Base-by-base conservation (phyloP, 768 basidiomycete genomes). In the Baorangia bicolor region DNA sequence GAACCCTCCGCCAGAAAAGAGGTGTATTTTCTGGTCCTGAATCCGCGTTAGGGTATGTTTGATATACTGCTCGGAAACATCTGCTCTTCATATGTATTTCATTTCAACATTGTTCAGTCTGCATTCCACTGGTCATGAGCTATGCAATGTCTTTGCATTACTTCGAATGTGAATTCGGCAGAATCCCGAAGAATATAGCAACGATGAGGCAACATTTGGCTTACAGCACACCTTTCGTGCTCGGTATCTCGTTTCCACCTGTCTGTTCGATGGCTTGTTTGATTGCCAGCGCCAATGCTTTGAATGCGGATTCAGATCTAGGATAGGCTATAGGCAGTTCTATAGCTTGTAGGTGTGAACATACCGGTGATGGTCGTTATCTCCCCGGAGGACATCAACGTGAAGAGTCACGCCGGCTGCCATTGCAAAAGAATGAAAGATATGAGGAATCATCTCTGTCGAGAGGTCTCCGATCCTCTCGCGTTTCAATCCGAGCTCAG, bases 361-460 rank as follows among this genome's bases (percentile, higher is more conserved):
- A 56, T 66, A 94, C 96, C 91, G 86, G 74, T 98, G 97, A 71
- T 99, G 97, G 68, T 99, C 97, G 74, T 99, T 99, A 64, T 93
- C 88, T 39, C 97, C 97, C 33, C 94, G 81, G 40, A 99, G 78
- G 40, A 93, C 94, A 66, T 99, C 97, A 48, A 98, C 81, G 67
- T 98, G 96, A 44, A 99, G 78, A 3, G 97, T 98, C 21, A 87
- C 88, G 8, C 95, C 95, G 1, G 96, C 90, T 0, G 93, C 92
- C 59, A 94, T 94, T n/a, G 96, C 92, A 68, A 99, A 99, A 5
- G 94, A 97, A 76, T 97, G 89, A 72, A 99, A 92, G 51, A 99
- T 81, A 70, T 99, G 97, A 31, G 96, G 92, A 51, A 99, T 87
- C 95, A 99, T 98, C 77, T 99, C 97, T 8, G 93, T 93, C 25